Evolutionary conservation across 192 early-diverging fungal genomes (phyloP).

Genomic region (Rhizoclosmatium sp.): DNA sequence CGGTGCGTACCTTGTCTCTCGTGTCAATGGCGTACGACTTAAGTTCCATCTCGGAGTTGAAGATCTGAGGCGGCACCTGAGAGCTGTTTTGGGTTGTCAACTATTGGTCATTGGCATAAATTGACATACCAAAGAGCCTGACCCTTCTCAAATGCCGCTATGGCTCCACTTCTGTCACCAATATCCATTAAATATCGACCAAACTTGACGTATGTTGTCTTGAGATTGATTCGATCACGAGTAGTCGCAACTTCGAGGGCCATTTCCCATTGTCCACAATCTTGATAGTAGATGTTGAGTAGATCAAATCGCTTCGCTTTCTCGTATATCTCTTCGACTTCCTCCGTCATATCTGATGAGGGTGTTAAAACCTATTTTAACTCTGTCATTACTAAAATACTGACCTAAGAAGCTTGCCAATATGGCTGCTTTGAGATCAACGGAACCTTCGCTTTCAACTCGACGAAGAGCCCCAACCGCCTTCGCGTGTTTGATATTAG

Average conservation of each 20-base stretch:
- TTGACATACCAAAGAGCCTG: slow-evolving; percentile 13
- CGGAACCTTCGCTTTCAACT: slow-evolving; percentile 16
- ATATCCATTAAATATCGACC: slow-evolving; percentile 53
- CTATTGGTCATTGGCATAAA: not conserved
- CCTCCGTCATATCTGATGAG: slow-evolving; percentile 46
- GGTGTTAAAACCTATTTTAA: not conserved
- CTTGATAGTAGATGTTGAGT: slow-evolving; percentile 53
- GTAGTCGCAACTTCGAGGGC: slow-evolving; percentile 54
- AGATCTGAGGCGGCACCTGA: slow-evolving; percentile 23
- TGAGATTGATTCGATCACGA: slow-evolving; percentile 53
- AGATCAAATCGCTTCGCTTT: slow-evolving; percentile 46
- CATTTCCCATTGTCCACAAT: slow-evolving; percentile 55
- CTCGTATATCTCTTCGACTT: slow-evolving; percentile 48
- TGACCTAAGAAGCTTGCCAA: slow-evolving; percentile 39
- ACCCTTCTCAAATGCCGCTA: slow-evolving; percentile 63
- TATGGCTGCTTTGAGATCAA: slow-evolving; percentile 36
- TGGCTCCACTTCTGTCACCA: slow-evolving; percentile 57
- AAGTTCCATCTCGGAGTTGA: slow-evolving; percentile 25
- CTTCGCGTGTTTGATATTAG: slow-evolving; percentile 54
- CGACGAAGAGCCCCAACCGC: slow-evolving; percentile 48
- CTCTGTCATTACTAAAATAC: slow-evolving; percentile 1
- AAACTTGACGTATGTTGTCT: slow-evolving; percentile 56
- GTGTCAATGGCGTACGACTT: slow-evolving; percentile 33
- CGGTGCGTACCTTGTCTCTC: slow-evolving; percentile 14
- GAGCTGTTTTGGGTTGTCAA: not conserved